A percentile compares a stretch with the other conserved stretches of the same genome.
Conservation (phyloP, 208 protist species). For the Jaenimonas drosophilae region DNA sequence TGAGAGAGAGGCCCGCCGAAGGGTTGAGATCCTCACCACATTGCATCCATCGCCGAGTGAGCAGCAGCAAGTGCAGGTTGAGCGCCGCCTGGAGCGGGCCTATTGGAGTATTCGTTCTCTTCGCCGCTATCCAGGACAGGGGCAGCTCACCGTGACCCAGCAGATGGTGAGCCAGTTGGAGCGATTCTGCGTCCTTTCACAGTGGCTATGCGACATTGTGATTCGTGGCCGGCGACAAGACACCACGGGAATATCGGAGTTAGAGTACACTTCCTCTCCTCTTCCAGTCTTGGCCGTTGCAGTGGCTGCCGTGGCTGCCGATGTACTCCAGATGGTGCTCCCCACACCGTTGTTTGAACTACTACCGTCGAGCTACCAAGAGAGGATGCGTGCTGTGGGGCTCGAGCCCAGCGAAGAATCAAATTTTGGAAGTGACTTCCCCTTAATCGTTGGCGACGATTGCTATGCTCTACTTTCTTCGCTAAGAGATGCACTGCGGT, state of each 20-base stretch:
- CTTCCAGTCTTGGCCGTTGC: slow-evolving; percentile 16
- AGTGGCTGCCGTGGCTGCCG: slow-evolving; percentile 30
- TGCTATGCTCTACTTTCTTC: slow-evolving; percentile 1
- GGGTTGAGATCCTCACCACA: background rate
- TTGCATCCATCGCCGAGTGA: background rate
- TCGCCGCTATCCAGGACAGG: background rate
- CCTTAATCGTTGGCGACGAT: background rate
- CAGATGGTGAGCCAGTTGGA: slow-evolving; percentile 2
- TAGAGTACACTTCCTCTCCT: too few species aligned
- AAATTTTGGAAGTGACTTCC: too few species aligned
- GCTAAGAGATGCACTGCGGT: too few species aligned
- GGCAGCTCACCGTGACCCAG: background rate
- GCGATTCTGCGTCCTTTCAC: slow-evolving; percentile 6
- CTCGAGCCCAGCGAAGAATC: background rate
- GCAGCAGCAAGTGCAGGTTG: slow-evolving; percentile 11
- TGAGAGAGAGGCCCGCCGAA: slow-evolving; percentile 11
- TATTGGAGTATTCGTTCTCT: background rate
- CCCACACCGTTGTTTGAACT: slow-evolving; percentile 22
- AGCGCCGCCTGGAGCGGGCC: too few species aligned
- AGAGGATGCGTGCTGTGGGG: slow-evolving; percentile 7
- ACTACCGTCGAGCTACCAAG: slow-evolving; percentile 11
- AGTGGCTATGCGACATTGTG: slow-evolving; percentile 10
- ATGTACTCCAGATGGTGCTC: slow-evolving; percentile 21
- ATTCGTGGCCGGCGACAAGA: slow-evolving; percentile 3
- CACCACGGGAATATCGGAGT: too few species aligned